These are phyloP conservation scores for Globisporangium spiculum DNA, from an alignment of 352 stramenopile species.

Conservation along the genomic window DNA sequence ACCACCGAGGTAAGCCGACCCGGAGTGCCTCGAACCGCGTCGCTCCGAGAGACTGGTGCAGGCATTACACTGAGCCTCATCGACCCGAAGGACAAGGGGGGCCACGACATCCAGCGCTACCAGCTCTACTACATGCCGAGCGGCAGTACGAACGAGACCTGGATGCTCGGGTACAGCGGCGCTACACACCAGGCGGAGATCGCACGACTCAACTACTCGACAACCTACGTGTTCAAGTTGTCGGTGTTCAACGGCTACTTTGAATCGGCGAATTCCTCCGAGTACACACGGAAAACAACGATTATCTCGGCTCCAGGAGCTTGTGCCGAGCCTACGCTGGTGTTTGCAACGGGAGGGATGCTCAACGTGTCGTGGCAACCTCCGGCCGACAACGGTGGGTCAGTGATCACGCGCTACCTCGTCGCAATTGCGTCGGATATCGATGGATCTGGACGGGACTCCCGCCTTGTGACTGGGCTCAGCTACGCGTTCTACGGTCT, in stretches of 20 bases:
- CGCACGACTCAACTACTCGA: conserved; percentile 26
- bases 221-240: conserved; percentile 34
- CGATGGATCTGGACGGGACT: conserved; percentile 28
- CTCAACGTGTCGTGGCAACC: conserved; percentile 42
- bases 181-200: conserved; percentile 28
- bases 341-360: conserved; percentile 40
- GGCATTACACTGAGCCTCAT: conserved; percentile 44
- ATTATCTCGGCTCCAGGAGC: conserved; percentile 46
- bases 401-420: conserved; percentile 25
- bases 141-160: conserved; percentile 15
- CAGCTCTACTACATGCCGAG: conserved; percentile 38
- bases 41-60: conserved; percentile 34
- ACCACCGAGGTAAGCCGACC: conserved; percentile 31
- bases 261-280: conserved; percentile 41
- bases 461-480: neutral
- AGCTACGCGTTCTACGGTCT: conserved; percentile 49
- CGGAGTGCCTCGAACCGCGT: conserved; percentile 23
- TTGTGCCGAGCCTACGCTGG: conserved; percentile 20
- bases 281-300: conserved; percentile 30
- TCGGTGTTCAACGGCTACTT: conserved; percentile 46
- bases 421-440: conserved; percentile 26
- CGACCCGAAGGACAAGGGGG: conserved; percentile 48
- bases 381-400: conserved; percentile 38
- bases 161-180: conserved; percentile 35
- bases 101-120: conserved; percentile 34